A percentile compares a stretch with the other conserved stretches of the same genome.
Evolutionary conservation across 768 basidiomycete species (phyloP).

Genomic region (Auriculariales sp.): DNA sequence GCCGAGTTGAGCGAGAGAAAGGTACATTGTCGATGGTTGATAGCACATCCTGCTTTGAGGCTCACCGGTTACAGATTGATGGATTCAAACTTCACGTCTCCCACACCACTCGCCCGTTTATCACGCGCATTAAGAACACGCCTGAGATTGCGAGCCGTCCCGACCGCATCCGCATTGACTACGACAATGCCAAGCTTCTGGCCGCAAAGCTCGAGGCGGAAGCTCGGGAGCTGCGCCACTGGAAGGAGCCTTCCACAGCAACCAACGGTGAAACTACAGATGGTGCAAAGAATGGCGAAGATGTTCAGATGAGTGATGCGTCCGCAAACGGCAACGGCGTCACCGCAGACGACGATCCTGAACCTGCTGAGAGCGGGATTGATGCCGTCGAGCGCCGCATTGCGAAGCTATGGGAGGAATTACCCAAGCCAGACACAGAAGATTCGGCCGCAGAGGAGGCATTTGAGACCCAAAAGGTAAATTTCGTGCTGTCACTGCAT

Average conservation of each 20-base stretch:
- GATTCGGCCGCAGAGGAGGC: conserved; percentile 50
- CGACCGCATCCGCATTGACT: conserved; percentile 68
- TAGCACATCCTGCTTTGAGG: no score
- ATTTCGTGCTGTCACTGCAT: conserved; percentile 8
- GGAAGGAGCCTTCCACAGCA: conserved; percentile 13
- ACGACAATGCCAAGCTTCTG: conserved; percentile 59
- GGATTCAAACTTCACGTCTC: conserved; percentile 88
- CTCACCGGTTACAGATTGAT: conserved; percentile 59
- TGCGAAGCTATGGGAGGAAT: conserved; percentile 56
- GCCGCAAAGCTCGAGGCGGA: conserved; percentile 66
- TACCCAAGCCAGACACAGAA: conserved; percentile 42
- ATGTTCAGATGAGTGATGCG: conserved; percentile 15
- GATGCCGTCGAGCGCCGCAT: conserved; percentile 73
- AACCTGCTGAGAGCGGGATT: conserved; percentile 50
- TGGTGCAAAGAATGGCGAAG: conserved; percentile 8
- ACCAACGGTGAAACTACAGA: conserved; percentile 8
- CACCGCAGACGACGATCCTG: conserved; percentile 16
- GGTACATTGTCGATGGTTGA: conserved; percentile 34
- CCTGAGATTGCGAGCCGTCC: conserved; percentile 72
- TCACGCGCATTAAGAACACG: conserved; percentile 62
- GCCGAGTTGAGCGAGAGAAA: conserved; percentile 69
- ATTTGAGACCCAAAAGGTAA: conserved; percentile 58
- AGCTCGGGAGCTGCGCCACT: conserved; percentile 34
- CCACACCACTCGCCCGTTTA: conserved; percentile 64
- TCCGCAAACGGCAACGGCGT: conserved; percentile 27